Conservation (phyloP, 1,284 basidiomycete species). For the Rhodotorula sp. region DNA sequence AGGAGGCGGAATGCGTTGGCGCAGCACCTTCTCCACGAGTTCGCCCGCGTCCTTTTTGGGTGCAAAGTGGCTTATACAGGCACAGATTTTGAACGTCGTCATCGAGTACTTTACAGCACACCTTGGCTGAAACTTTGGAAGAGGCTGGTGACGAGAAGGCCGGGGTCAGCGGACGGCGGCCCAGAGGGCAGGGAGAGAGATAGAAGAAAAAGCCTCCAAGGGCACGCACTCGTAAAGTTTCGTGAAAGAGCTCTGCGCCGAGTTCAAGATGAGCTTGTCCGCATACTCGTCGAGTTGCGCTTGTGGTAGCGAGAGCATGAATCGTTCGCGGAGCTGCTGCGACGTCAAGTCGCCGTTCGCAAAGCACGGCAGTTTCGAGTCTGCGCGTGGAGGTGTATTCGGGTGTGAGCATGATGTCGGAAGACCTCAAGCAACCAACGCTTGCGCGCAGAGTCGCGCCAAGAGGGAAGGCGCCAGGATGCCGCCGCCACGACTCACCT, state of each 20-base stretch:
- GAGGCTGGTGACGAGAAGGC: not conserved
- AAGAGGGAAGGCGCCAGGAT: not conserved
- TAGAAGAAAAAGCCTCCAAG: not conserved
- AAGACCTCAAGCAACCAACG: not conserved
- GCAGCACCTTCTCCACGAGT: no score
- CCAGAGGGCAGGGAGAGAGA: no score
- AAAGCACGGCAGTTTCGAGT: constrained; percentile 92
- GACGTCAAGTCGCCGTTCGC: constrained; percentile 86
- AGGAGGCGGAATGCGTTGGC: no score
- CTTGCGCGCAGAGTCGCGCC: not conserved
- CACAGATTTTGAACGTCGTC: no score
- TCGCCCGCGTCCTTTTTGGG: no score
- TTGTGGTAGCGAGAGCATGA: constrained; percentile 86
- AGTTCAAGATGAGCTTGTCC: constrained; percentile 71
- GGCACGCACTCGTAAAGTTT: constrained; percentile 37
- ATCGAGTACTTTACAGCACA: not conserved
- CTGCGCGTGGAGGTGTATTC: constrained; percentile 51
- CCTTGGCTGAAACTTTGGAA: constrained; percentile 19
- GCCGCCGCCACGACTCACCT: constrained; percentile 55
- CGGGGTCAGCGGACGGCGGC: not conserved
- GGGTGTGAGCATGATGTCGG: not conserved
- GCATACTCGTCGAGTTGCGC: constrained; percentile 83
- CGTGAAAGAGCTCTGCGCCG: constrained; percentile 38
- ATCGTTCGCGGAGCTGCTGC: constrained; percentile 80
- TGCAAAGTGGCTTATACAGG: no score